Conservation (phyloP, 1,139 yeast species). For the Magnusiomyces sp. region DNA sequence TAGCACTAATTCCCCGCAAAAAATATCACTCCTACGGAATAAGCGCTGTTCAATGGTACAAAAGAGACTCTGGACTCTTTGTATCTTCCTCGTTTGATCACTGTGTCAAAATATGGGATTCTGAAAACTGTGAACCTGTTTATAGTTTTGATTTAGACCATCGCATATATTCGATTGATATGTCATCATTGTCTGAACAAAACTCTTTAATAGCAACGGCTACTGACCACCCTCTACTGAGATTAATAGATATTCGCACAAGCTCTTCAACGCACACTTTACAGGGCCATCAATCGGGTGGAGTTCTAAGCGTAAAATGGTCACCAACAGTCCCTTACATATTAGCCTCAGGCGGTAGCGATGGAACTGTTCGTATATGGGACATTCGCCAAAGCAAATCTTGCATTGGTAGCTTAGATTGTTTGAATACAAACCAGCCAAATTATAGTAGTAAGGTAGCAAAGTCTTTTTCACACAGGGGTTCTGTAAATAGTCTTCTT, state of each 20-base stretch:
- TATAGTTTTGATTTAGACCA: conserved; percentile 50
- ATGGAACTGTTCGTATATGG: conserved; percentile 55
- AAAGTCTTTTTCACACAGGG: conserved; percentile 52
- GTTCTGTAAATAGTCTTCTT: conserved; percentile 62
- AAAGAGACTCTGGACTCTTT: conserved; percentile 79
- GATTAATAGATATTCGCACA: conserved; percentile 65
- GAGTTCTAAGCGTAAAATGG: conserved; percentile 64
- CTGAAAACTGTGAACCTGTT: conserved; percentile 52
- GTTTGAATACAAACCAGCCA: conserved; percentile 26
- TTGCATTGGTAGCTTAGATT: conserved; percentile 55
- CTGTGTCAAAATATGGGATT: conserved; percentile 74
- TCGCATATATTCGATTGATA: conserved; percentile 34
- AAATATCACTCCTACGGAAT: conserved; percentile 64
- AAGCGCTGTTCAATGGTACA: conserved; percentile 81
- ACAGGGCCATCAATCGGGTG: conserved; percentile 50
- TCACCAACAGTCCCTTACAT: conserved; percentile 57
- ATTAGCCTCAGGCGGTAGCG: conserved; percentile 69
- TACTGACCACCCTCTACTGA: conserved; percentile 58
- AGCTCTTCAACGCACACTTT: conserved; percentile 64
- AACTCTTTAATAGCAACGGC: conserved; percentile 61
- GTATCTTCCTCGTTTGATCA: conserved; percentile 75
- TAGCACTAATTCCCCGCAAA: conserved; percentile 39
- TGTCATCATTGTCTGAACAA: conserved; percentile 31
- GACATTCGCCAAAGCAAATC: conserved; percentile 64
- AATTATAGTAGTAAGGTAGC: conserved; percentile 15